Base-by-base conservation (phyloP, 345 rosid genomes). In the Kandelia obovata region DNA sequence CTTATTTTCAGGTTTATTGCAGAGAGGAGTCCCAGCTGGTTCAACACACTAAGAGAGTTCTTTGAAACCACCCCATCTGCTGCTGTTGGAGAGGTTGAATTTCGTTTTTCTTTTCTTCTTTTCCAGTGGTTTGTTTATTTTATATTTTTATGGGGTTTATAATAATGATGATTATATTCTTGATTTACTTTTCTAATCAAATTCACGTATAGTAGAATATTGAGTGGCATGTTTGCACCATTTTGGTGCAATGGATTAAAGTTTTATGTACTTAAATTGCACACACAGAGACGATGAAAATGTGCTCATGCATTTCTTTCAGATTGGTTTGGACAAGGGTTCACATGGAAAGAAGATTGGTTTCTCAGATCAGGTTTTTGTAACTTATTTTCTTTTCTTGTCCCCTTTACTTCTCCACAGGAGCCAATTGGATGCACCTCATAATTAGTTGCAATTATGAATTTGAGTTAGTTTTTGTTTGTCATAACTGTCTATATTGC, bases 251-350 rank as follows among this genome's bases (percentile, higher is more conserved):
- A 1, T 34, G 9, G 31, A 20, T 43, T 27, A 51, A 26, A 19
- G 25, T 55, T 27, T 67, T 16, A 17, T 56, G 25, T 32, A 25
- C 49, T 16, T 15, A 34, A 34, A 23, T 28, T 49, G 70, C n/a
- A 20, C 59, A 32, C 34, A 43, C 49, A 43, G 5, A 43, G 59
- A 56, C 6, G 15, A 66, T 23, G 25, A 37, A 59, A 31, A n/a
- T n/a, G 23, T 68, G 46, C 2, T 17, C 20, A 34, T 66, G 49
- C 37, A 10, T 39, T 13, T 65, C 10, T 67, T 61, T 58, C 84
- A 89, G 96, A 87, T 92, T 83, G 98, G 99, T 67, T 77, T 92
- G 71, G 98, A 95, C 79, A 95, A 90, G 82, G 98, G 98, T 53
- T 90, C 92, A 32, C 85, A 72, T 59, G 98, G 96, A 70, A 87